Evolutionary conservation across 345 rosid species (phyloP).

Genomic region (Aquilaria yunnanensis): DNA sequence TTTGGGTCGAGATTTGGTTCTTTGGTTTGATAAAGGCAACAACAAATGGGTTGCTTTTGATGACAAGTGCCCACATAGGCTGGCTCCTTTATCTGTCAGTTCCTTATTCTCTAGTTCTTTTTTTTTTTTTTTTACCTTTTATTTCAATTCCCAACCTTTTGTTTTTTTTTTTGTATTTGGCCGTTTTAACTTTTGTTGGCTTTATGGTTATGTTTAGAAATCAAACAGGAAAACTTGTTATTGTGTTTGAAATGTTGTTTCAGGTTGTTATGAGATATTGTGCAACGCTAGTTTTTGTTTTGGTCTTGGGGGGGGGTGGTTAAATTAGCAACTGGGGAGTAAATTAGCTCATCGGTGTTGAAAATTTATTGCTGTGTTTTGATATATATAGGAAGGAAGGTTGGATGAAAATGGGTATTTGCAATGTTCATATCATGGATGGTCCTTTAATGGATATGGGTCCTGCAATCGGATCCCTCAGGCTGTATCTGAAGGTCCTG

Average conservation of each 20-base stretch:
- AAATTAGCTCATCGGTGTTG: neutral
- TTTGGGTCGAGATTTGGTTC: slow-evolving; percentile 85
- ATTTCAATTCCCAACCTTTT: neutral
- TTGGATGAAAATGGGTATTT: slow-evolving; percentile 93
- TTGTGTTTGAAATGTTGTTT: neutral
- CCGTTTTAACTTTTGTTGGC: neutral
- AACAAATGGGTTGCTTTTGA: slow-evolving; percentile 88
- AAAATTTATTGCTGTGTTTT: slow-evolving; percentile 7
- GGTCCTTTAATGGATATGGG: slow-evolving; percentile 91
- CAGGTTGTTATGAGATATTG: too few species aligned
- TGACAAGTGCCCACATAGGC: slow-evolving; percentile 92
- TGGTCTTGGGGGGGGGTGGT: too few species aligned
- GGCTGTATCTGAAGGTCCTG: slow-evolving; percentile 86
- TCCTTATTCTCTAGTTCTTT: slow-evolving; percentile 8
- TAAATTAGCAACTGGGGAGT: neutral
- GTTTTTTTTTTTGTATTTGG: neutral
- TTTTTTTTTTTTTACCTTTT: neutral
- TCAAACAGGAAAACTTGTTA: too few species aligned
- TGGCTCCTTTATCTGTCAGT: slow-evolving; percentile 87
- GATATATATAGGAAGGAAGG: slow-evolving; percentile 69
- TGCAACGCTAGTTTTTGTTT: too few species aligned
- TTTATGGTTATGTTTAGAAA: neutral
- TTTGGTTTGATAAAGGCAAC: slow-evolving; percentile 67
- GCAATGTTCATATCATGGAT: slow-evolving; percentile 98
- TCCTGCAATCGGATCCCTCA: slow-evolving; percentile 88